Evolutionary conservation across 129 eudicot species (phyloP).

Genomic region (Tagetes erecta): DNA sequence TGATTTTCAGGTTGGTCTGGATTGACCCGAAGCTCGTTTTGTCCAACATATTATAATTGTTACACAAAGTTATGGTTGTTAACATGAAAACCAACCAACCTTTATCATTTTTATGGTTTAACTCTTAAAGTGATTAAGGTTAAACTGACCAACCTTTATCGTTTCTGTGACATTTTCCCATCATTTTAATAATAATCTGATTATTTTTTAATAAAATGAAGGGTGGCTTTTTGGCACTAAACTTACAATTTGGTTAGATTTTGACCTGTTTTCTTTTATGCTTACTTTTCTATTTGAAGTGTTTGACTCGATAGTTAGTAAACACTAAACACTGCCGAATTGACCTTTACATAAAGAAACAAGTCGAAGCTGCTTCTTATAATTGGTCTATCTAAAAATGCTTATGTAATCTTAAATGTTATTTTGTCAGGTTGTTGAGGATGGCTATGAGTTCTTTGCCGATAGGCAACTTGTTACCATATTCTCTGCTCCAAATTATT

Average conservation of each 20-base stretch:
- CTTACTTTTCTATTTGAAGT: neutral
- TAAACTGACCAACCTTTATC: no score
- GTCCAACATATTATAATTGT: neutral
- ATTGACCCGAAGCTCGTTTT: neutral
- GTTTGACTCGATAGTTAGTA: neutral
- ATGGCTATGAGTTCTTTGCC: slow-evolving; percentile 82
- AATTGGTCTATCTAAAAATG: neutral
- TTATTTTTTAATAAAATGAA: neutral
- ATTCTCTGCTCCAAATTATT: slow-evolving; percentile 79
- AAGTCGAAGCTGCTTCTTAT: neutral
- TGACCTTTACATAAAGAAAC: neutral
- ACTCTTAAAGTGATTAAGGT: no score
- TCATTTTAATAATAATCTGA: neutral
- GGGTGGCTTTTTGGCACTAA: neutral
- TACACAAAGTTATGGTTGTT: neutral
- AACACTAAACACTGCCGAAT: neutral
- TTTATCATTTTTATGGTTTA: neutral
- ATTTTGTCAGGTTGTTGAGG: slow-evolving; percentile 68
- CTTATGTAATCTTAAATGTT: neutral
- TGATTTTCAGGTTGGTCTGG: neutral
- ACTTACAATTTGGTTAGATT: neutral
- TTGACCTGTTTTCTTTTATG: neutral
- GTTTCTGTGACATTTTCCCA: no score
- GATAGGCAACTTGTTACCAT: slow-evolving; percentile 80
- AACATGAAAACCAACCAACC: neutral